phyloP scores from a whole-genome alignment of 345 rosid species.

The Lepidium didymum region DNA sequence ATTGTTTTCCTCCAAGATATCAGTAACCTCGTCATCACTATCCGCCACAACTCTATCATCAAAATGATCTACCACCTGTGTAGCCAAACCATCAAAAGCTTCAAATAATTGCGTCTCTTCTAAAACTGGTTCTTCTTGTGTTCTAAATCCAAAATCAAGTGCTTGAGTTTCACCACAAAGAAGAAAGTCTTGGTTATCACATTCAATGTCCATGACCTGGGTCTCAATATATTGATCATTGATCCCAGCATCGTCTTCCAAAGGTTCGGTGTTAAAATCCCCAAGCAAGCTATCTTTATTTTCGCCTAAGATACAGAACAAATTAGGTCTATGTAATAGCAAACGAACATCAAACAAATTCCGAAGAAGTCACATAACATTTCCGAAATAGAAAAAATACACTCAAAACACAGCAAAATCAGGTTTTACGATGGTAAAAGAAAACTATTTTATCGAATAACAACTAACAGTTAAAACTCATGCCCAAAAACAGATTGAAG shows the following conservation, averaged over 20 bases:
- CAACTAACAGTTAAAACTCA: background rate
- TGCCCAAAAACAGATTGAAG: background rate
- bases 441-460: background rate
- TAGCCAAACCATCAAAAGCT: conserved; percentile 25
- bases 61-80: conserved; percentile 22
- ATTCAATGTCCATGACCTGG: conserved; percentile 29
- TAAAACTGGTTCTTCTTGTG: conserved; percentile 19
- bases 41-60: conserved; percentile 17
- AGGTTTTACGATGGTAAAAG: background rate
- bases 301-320: conserved; percentile 7
- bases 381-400: background rate
- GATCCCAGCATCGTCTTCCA: conserved; percentile 18
- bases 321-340: background rate
- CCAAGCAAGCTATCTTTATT: conserved; percentile 8
- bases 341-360: background rate
- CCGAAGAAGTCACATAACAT: background rate
- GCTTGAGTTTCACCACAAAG: conserved; percentile 35
- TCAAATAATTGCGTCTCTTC: conserved; percentile 15
- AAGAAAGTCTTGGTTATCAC: conserved; percentile 26
- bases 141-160: conserved; percentile 21
- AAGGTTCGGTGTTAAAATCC: conserved; percentile 6
- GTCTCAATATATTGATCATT: conserved; percentile 27
- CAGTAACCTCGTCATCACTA: conserved; percentile 52
- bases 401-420: background rate
- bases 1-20: conserved; percentile 32